Evolutionary conservation across 2,329 filamentous ascomycete species (phyloP).

Genomic region (Fusarium hostae): DNA sequence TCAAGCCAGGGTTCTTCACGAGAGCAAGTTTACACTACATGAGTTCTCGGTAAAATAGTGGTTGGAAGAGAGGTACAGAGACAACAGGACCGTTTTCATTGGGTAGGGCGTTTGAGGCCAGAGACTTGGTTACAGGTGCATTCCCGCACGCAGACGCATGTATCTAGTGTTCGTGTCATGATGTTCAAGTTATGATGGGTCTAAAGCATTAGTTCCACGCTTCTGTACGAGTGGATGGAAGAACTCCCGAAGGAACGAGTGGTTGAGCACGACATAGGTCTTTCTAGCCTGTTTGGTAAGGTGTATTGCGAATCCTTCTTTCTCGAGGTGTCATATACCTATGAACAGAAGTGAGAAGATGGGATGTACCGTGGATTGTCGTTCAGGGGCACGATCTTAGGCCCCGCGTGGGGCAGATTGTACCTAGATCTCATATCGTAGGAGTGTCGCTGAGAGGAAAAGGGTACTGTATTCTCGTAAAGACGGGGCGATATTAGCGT

Average conservation of each 20-base stretch:
- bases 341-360: neutral
- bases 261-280: constrained; percentile 1
- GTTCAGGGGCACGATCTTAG: constrained; percentile 11
- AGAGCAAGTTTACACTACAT: constrained; percentile 10
- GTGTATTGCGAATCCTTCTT: constrained; percentile 4
- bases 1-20: constrained; percentile 9
- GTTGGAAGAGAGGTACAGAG: neutral
- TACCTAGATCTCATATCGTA: constrained; percentile 27
- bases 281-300: constrained; percentile 20
- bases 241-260: neutral
- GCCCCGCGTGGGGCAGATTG: constrained; percentile 21
- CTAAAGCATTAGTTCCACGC: neutral
- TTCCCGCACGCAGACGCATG: neutral
- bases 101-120: constrained; percentile 1
- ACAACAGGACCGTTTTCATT: neutral
- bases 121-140: neutral
- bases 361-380: neutral
- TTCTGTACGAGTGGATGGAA: neutral
- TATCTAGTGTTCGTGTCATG: constrained; percentile 29
- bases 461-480: constrained; percentile 26
- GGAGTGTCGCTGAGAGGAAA: neutral
- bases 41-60: rapidly evolving
- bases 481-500: constrained; percentile 5
- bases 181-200: constrained; percentile 1
- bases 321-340: constrained; percentile 37